Base-by-base conservation (phyloP, 495 filamentous ascomycete species). In the Penicillium subrubescens region DNA sequence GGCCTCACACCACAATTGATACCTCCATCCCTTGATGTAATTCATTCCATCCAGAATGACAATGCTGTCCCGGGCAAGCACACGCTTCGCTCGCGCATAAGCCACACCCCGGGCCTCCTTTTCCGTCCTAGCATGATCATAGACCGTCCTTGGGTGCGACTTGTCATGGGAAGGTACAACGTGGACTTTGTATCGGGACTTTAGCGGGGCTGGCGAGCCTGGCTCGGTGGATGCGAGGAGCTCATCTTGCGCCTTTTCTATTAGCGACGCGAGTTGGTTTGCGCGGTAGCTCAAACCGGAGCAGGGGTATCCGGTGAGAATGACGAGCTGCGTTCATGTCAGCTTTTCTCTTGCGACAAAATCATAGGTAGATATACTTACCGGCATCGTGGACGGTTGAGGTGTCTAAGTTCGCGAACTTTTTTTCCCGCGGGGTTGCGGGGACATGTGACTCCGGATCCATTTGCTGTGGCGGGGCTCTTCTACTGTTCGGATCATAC, bases 21-120 rank as follows among this genome's bases (percentile, higher is more conserved):
- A 99, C 46, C 95, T 84, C 83, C 91, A 97, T 25, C 95, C 95
- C 77, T 99, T 99, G 79, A 99, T 99, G 78, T 98, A 98, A 72
- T 98, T 97, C 72, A 94, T 84, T 8, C 90, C 90, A 76, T 97
- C 93, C 8, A 93, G 84, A 51, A 99, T 87, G 61, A 98, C 93
- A 62, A 99, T 88, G 67, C 90, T 92, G 67, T 93, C 89, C 31
- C 85, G 84, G 21, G 85, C 86, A 31, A 99, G 83, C 41, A 85
- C 83, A 41, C 95, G 87, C 81, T 97, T 97, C 33, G 96, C 87
- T 46, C 94, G 91, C 31, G 88, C 91, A 73, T 91, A 95, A 35
- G 90, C 84, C 14, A 91, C 84, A 3, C 93, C 94, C n/a, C 95
- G 88, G 2, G 93, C 92, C 74, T 96, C 90, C 75, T 99, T 99